Percentiles rank a stretch among this genome's conserved stretches.
phyloP scores from a whole-genome alignment of 352 stramenopile species.

The Phytophthora chlamydospora region DNA sequence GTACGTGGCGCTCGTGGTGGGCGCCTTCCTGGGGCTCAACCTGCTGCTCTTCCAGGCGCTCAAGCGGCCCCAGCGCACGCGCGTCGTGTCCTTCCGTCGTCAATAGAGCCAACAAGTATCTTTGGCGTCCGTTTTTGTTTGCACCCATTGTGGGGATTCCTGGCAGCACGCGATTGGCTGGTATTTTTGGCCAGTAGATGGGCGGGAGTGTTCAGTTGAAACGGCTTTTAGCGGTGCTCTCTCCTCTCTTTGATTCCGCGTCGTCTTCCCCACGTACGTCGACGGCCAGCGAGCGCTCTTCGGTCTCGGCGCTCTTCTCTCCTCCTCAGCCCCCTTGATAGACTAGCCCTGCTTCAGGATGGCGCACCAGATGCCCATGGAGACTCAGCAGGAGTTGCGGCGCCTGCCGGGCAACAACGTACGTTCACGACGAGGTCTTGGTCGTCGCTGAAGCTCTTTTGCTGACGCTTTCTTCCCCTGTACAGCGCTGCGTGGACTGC shows the following conservation, averaged over 20 bases:
- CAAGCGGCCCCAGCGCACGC: conserved; percentile 70
- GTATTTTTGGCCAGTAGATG: conserved; percentile 27
- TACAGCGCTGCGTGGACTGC: conserved; percentile 93
- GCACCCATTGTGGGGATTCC: conserved; percentile 16
- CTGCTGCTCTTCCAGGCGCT: conserved; percentile 75
- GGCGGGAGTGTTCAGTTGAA: conserved; percentile 19
- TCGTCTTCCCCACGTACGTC: conserved; percentile 20
- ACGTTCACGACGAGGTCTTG: conserved; percentile 21
- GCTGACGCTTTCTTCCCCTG: conserved; percentile 7
- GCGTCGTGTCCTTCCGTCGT: conserved; percentile 61
- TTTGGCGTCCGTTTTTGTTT: conserved; percentile 11
- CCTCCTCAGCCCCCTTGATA: conserved; percentile 7
- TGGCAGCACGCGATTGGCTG: conserved; percentile 46
- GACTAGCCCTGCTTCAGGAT: conserved; percentile 31
- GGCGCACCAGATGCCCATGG: conserved; percentile 85
- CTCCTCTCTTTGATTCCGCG: conserved; percentile 22
- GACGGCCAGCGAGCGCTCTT: background rate
- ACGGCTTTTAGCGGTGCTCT: background rate
- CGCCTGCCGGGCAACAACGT: conserved; percentile 87
- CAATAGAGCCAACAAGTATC: conserved; percentile 26
- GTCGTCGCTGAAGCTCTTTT: background rate
- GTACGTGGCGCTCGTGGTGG: conserved; percentile 57
- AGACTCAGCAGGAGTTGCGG: conserved; percentile 86
- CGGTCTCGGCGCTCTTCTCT: conserved; percentile 1
- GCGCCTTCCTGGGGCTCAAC: conserved; percentile 54